Evolutionary conservation across 257 asterid genomes (phyloP), one percentile per base, ranked within the genome.

Genomic region (Prunella vulgaris): DNA sequence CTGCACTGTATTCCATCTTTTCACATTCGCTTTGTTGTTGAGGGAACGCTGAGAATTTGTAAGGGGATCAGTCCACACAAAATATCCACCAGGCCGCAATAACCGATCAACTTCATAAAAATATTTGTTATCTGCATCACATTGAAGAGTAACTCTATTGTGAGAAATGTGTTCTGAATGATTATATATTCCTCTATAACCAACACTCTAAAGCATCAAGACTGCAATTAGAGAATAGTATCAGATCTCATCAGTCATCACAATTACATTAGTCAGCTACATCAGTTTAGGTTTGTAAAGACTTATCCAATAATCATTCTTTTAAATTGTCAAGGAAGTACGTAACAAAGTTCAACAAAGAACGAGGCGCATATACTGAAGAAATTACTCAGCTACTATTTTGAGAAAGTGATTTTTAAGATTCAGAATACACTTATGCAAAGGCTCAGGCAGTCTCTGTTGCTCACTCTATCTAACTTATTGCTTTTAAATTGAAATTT

Each of bases 81-180:
- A 94, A 76, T 91, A 94, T 75, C 99, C 99, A 77, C 99, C 99
- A 73, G 99, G 99, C 75, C 97, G 78, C 80, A 94, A 76, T 76
- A 94, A 73, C 57, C 99, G 88, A 79, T 94, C 96, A 3, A 86
- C 99, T 86, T 94, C 99, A 71, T 82, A 72, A 78, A 94, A 80
- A 74, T 59, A 92, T 67, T 79, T 73, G 62, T 96, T 93, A 80
- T 87, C 99, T 94, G 96, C 76, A 68, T 68, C 81, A 80, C 77
- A 53, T 25, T 64, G 18, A 68, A 64, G 51, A 56, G 14, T 52
- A 49, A 40, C 14, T 51, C 18, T 10, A 70, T 30, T 25, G 22
- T 8, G 48, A 24, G 48, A 67, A 27, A 59, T 4, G 27, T n/a
- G 18, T 53, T 51, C n/a, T 28, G 35, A 28, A 46, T 65, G 44